phyloP scores from a whole-genome alignment of 106 monocot genomes.

The Xerophyta viscosa region DNA sequence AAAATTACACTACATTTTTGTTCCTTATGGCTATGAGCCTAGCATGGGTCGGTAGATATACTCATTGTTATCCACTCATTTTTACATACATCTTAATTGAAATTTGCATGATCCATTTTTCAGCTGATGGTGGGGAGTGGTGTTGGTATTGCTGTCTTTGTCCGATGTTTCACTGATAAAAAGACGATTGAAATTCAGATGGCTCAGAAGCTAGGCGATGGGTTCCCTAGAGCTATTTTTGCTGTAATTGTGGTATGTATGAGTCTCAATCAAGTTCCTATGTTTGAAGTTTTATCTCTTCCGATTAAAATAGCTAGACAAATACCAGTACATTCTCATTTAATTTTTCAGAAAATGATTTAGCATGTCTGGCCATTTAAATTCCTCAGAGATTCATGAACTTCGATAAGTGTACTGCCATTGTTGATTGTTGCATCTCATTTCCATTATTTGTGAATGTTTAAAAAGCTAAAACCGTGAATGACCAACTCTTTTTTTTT shows the following conservation, averaged over 20 bases:
- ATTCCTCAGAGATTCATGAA: no score
- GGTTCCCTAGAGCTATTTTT: slow-evolving; percentile 36
- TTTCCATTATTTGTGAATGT: no score
- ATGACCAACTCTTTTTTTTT: no score
- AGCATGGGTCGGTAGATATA: slow-evolving; percentile 52
- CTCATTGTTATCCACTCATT: not conserved
- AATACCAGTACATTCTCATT: no score
- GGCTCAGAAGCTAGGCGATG: slow-evolving; percentile 35
- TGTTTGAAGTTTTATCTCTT: not conserved
- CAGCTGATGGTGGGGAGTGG: slow-evolving; percentile 44
- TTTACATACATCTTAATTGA: not conserved
- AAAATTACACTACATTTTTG: slow-evolving; percentile 72
- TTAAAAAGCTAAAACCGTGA: no score
- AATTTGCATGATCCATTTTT: not conserved
- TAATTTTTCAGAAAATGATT: no score
- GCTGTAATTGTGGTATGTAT: slow-evolving; percentile 42
- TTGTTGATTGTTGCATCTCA: no score
- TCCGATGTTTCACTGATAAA: slow-evolving; percentile 41
- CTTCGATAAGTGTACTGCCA: no score
- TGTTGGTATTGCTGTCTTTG: slow-evolving; percentile 44
- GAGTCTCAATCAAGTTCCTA: not conserved
- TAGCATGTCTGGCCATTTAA: no score
- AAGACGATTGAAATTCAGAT: slow-evolving; percentile 24
- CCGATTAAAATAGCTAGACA: no score
- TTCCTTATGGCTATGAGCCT: slow-evolving; percentile 53